Evolutionary conservation across 106 monocot species (phyloP).

Genomic region (Narthecium ossifragum): DNA sequence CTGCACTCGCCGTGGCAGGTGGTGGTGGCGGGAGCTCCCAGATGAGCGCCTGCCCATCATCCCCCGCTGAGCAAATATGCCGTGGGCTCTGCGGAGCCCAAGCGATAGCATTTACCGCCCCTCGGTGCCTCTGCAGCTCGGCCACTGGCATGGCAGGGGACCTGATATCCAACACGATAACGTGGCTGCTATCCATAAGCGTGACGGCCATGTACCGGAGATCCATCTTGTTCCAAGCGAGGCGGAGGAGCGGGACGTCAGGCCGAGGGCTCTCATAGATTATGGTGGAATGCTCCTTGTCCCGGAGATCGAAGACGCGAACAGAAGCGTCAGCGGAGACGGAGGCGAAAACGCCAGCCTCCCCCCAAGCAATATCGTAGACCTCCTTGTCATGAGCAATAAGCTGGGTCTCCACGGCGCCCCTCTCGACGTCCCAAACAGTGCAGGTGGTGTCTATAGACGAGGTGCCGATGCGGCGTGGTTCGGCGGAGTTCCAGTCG

Average conservation of each 20-base stretch:
- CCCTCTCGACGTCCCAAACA: conserved; percentile 75
- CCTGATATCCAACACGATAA: conserved; percentile 77
- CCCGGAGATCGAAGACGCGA: conserved; percentile 75
- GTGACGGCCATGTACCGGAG: conserved; percentile 73
- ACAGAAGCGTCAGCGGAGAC: conserved; percentile 95
- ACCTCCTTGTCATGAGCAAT: conserved; percentile 99
- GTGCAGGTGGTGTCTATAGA: conserved; percentile 95
- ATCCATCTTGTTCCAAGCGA: conserved; percentile 85
- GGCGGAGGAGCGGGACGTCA: conserved; percentile 72
- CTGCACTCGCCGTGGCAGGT: conserved; percentile 5
- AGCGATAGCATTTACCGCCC: conserved; percentile 66
- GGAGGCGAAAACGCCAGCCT: conserved; percentile 73
- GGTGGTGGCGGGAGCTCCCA: conserved; percentile 45
- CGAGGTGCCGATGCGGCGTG: conserved; percentile 58
- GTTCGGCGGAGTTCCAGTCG: conserved; percentile 67
- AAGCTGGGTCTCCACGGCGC: conserved; percentile 75
- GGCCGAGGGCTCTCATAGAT: conserved; percentile 86
- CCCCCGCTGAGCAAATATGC: conserved; percentile 64
- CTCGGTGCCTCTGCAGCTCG: conserved; percentile 70
- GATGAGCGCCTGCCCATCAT: conserved; percentile 65
- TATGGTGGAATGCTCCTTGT: conserved; percentile 91
- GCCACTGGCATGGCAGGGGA: conserved; percentile 71
- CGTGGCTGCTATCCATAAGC: conserved; percentile 67
- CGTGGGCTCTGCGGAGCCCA: conserved; percentile 48
- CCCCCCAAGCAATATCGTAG: conserved; percentile 93